Percentiles rank a stretch among this genome's conserved stretches.
These are phyloP conservation scores for Exophiala bonariae DNA, from an alignment of 2,329 filamentous ascomycete genomes.

Conservation along the genomic window DNA sequence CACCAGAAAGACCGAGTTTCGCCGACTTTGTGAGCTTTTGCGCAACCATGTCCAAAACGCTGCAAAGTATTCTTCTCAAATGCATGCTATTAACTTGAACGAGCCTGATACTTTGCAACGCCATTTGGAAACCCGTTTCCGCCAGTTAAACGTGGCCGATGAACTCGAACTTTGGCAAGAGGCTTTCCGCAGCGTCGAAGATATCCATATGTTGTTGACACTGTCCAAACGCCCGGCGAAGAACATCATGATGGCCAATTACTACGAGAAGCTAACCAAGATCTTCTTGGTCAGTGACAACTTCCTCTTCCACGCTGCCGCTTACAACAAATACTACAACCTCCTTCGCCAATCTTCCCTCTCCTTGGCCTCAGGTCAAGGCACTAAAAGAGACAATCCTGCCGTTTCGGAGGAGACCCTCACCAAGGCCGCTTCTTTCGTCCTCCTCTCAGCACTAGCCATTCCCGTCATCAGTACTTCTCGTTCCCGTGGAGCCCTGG, in stretches of 20 bases:
- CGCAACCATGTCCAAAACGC: conserved; percentile 99
- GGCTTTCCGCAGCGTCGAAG: conserved; percentile 97
- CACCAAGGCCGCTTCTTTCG: conserved; percentile 92
- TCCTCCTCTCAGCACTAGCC: conserved; percentile 90
- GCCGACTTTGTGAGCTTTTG: conserved; percentile 94
- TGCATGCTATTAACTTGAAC: conserved; percentile 98
- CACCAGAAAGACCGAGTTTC: conserved; percentile 98
- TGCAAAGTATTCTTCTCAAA: conserved; percentile 97
- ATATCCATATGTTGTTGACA: conserved; percentile 95
- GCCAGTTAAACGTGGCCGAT: conserved; percentile 96
- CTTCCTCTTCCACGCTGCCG: conserved; percentile 97
- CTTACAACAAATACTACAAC: conserved; percentile 97
- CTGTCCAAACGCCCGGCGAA: conserved; percentile 97
- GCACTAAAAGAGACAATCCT: conserved; percentile 93
- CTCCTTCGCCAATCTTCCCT: conserved; percentile 87
- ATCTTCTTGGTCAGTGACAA: conserved; percentile 99
- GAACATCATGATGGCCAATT: conserved; percentile 99
- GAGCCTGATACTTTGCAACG: conserved; percentile 96
- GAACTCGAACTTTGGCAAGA: conserved; percentile 99
- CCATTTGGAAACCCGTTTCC: conserved; percentile 95
- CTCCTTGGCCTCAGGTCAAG: conserved; percentile 78
- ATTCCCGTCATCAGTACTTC: conserved; percentile 99
- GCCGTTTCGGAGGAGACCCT: conserved; percentile 85
- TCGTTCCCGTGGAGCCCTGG: conserved; percentile 88
- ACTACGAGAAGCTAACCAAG: conserved; percentile 98